Base-by-base conservation (phyloP, 257 asterid genomes). In the Penstemon newberryi region DNA sequence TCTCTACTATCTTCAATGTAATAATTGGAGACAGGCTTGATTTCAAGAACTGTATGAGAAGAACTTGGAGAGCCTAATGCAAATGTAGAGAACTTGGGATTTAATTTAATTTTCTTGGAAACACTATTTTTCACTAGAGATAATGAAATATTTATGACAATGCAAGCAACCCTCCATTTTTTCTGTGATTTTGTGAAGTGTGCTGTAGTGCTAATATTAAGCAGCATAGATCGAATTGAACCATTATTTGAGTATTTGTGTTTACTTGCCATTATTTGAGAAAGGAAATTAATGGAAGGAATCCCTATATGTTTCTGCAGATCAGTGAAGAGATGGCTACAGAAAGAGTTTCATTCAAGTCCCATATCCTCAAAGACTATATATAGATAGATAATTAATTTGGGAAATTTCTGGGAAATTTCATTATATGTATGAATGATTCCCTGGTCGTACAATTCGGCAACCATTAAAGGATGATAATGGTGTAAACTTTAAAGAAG, bases 121-220 rank as follows among this genome's bases (percentile, higher is more conserved):
- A 67, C 79, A 5, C 63, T 53, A 8, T 59, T 58, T 69, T 82
- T 82, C 9, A 58, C 75, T 2, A 82, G 12, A 25, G 82, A 77
- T 0, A 82, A 64, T 0, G 84, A 82, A 1, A 71, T 70, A 45
- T 67, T 46, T 43, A 82, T 62, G 58, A 79, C 84, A 42, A 79
- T 73, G 71, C 82, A 82, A 43, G 82, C 84, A 65, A 77, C 78
- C 55, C 84, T 72, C 87, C 87, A 79, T 70, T 73, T 80, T 56
- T 68, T 82, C 36, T 82, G 79, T 33, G 69, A 74, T 58, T 72
- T 77, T 25, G 84, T 73, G 0, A 79, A 58, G 6, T 82, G 76
- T 46, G 61, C 37, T 8, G 3, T 25, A 25, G 77, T 68, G 75
- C 69, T 72, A 9, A 79, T 60, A 15, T 59, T 64, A n/a, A 77